These are phyloP conservation scores for Infundibulicybe gibba DNA, from an alignment of 768 basidiomycete species.

Conservation along the genomic window DNA sequence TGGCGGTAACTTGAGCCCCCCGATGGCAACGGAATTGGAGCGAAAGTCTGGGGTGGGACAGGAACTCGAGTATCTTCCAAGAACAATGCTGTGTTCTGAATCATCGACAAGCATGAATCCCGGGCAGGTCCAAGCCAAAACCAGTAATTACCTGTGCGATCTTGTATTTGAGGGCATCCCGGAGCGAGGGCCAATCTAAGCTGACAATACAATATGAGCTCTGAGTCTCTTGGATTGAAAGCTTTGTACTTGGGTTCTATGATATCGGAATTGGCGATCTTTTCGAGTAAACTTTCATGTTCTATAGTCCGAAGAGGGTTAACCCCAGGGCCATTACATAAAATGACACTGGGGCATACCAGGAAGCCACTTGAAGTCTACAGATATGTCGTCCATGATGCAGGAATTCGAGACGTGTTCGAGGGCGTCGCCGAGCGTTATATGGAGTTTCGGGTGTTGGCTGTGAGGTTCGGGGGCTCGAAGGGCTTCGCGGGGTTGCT, in stretches of 20 bases:
- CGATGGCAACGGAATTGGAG: constrained; percentile 36
- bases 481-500: neutral
- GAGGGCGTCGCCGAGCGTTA: too few species aligned
- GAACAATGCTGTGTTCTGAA: constrained; percentile 50
- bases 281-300: constrained; percentile 53
- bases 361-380: constrained; percentile 46
- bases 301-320: constrained; percentile 32
- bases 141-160: constrained; percentile 50
- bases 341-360: constrained; percentile 29
- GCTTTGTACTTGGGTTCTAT: constrained; percentile 20
- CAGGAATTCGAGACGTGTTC: neutral
- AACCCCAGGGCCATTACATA: neutral
- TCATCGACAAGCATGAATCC: neutral
- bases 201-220: constrained; percentile 25
- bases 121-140: too few species aligned
- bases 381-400: constrained; percentile 6
- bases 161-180: constrained; percentile 71
- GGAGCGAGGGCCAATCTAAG: constrained; percentile 66
- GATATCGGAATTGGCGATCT: constrained; percentile 61
- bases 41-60: constrained; percentile 34
- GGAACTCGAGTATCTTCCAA: constrained; percentile 34
- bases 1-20: constrained; percentile 72
- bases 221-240: neutral
- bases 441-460: too few species aligned
- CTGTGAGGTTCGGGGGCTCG: too few species aligned